A percentile compares a stretch with the other conserved stretches of the same genome.
Evolutionary conservation across 2,329 filamentous ascomycete genomes (phyloP).

Genomic region (Penicillium carneum): DNA sequence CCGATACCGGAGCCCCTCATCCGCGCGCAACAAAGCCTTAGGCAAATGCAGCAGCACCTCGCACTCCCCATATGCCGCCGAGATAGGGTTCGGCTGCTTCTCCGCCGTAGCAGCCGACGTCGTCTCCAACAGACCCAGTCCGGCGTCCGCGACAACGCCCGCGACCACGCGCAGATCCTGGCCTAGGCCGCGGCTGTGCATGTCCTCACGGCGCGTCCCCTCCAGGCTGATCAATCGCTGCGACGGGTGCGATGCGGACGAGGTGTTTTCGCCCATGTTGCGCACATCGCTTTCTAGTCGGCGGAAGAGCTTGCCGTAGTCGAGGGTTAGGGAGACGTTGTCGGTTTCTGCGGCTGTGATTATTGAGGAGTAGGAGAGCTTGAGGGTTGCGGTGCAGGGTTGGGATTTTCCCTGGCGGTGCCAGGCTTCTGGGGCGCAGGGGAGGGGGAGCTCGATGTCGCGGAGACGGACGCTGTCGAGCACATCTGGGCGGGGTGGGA

Average conservation of each 20-base stretch:
- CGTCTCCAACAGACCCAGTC: conserved; percentile 46
- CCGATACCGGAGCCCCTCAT: conserved; percentile 52
- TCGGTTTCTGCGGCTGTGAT: conserved; percentile 53
- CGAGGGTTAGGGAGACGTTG: conserved; percentile 55
- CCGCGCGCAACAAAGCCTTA: conserved; percentile 55
- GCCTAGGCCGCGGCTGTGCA: conserved; percentile 38
- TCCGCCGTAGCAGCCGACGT: conserved; percentile 45
- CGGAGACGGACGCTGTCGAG: conserved; percentile 53
- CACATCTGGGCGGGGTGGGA: conserved; percentile 42
- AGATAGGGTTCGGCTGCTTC: conserved; percentile 32
- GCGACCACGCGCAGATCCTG: conserved; percentile 49
- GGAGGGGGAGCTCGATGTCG: conserved; percentile 54
- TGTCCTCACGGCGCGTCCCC: conserved; percentile 41
- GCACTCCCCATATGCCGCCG: conserved; percentile 44
- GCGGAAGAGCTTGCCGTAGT: conserved; percentile 58
- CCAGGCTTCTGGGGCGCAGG: conserved; percentile 57
- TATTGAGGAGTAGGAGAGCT: conserved; percentile 52
- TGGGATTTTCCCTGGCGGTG: conserved; percentile 55
- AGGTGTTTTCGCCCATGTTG: conserved; percentile 36
- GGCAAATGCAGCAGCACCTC: conserved; percentile 53
- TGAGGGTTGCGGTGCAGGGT: conserved; percentile 54
- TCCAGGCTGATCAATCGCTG: conserved; percentile 40
- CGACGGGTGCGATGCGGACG: conserved; percentile 29
- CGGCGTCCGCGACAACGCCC: conserved; percentile 46
- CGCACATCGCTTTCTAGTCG: conserved; percentile 47